Base-by-base conservation (phyloP, 352 stramenopile species). In the Globisporangium camurandrum region DNA sequence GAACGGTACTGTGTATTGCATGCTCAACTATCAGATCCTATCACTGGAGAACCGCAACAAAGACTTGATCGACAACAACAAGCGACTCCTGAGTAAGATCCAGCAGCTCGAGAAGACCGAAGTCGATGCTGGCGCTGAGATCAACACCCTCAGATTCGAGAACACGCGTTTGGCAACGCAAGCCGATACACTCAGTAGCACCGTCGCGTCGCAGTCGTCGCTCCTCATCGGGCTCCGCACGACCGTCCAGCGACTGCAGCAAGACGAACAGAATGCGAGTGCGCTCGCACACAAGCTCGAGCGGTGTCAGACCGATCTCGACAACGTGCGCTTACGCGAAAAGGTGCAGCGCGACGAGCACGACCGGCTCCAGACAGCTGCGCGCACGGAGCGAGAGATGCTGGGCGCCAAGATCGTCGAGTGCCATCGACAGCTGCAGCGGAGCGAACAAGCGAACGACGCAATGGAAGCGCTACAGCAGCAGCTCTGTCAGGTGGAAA, bases 1-100 rank as follows among this genome's bases (percentile, higher is more conserved):
- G 10, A 6, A 4, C 31, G 7, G 14, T 43, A n/a, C n/a, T n/a
- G 26, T 30, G n/a, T 11, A 23, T 22, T 17, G 23, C 2, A 46
- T 23, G 11, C 11, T 20, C 11, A 14, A 24, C 19, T 33, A 3
- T 6, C 43, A 88, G 77, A 62, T 86, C 7, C 24, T 85, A 22
- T 70, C 68, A 17, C 57, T 86, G n/a, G 70, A 85, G 41, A 85
- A 76, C 38, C 63, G 68, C 3, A 82, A 64, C 28, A 66, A 71
- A 31, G 74, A 86, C 39, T 50, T 83, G 45, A 62, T 68, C 44
- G 70, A 78, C 20, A 88, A 86, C 54, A 86, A 83, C 62, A 85
- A 84, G 42, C 75, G 70, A n/a, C 61, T 88, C 2, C 40, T 88
- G n/a, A 34, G 28, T 2, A 82, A 72, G 54, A 86, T 88, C 27